Evolutionary conservation across 495 filamentous ascomycete species (phyloP).

Genomic region (Amniculicola lignicola): DNA sequence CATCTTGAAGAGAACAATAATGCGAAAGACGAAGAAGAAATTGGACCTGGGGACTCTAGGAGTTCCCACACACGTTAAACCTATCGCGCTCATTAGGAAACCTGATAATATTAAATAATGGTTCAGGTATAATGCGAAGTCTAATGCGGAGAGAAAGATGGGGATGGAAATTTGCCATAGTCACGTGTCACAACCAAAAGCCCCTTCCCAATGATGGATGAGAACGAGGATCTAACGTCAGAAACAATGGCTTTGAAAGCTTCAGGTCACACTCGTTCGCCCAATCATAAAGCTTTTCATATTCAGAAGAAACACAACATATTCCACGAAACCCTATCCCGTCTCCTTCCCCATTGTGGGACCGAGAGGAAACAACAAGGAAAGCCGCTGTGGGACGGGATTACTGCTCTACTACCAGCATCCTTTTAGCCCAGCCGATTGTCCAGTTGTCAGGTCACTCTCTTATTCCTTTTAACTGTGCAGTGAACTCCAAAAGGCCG

Average conservation of each 20-base stretch:
- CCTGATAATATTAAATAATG: no score
- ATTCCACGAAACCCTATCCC: background rate
- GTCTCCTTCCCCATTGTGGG: background rate
- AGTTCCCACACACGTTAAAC: no score
- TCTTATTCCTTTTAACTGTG: background rate
- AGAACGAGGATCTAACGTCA: no score
- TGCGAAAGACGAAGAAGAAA: background rate
- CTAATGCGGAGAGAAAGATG: no score
- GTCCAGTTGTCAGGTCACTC: background rate
- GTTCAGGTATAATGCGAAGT: no score
- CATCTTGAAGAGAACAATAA: background rate
- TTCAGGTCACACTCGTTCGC: background rate
- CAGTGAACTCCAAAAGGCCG: background rate
- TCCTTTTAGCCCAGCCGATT: background rate
- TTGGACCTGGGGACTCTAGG: no score
- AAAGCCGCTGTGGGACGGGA: background rate
- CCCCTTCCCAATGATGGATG: no score
- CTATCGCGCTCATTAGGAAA: no score
- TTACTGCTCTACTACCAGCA: background rate
- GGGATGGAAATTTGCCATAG: no score
- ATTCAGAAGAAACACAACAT: background rate
- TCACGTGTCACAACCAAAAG: no score
- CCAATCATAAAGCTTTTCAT: background rate
- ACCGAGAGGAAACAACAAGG: background rate
- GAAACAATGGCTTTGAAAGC: no score